These are phyloP conservation scores for Chalara sp. DNA, from an alignment of 2,329 filamentous ascomycete genomes.

Conservation along the genomic window DNA sequence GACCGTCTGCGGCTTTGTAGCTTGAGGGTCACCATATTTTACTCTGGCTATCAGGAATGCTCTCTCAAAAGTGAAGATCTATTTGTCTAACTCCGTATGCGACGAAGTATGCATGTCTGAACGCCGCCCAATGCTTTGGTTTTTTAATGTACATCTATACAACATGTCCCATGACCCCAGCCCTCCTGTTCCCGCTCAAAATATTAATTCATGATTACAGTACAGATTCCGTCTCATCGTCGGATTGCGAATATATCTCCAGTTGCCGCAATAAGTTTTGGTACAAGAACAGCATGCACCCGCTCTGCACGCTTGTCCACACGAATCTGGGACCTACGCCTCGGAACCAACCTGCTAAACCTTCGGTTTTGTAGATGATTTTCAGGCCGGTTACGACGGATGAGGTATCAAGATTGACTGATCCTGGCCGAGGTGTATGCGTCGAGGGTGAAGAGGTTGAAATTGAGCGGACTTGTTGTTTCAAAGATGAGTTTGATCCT, in stretches of 20 bases:
- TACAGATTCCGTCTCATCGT: constrained; percentile 14
- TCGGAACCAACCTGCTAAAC: constrained; percentile 83
- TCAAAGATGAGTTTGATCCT: neutral
- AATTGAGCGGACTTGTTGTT: constrained; percentile 54
- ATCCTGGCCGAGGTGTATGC: constrained; percentile 70
- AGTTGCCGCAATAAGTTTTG: constrained; percentile 78
- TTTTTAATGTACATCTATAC: constrained; percentile 17
- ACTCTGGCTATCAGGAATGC: too few species aligned
- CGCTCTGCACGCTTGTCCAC: constrained; percentile 96
- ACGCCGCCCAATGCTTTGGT: constrained; percentile 24
- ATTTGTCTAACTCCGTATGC: constrained; percentile 17
- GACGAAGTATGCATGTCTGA: constrained; percentile 9
- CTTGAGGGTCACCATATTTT: too few species aligned
- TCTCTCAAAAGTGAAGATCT: constrained; percentile 22
- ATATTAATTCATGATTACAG: constrained; percentile 13
- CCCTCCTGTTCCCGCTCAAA: constrained; percentile 4
- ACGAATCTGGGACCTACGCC: constrained; percentile 88
- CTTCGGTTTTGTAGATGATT: constrained; percentile 87
- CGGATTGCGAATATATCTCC: constrained; percentile 37
- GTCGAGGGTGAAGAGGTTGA: constrained; percentile 88
- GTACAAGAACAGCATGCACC: constrained; percentile 94
- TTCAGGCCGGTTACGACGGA: constrained; percentile 79
- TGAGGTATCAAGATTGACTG: constrained; percentile 77
- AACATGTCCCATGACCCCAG: constrained; percentile 1
- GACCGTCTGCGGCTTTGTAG: too few species aligned